phyloP scores from a whole-genome alignment of 202 grass and related monocot genomes.

The Brachypodium distachyon region DNA sequence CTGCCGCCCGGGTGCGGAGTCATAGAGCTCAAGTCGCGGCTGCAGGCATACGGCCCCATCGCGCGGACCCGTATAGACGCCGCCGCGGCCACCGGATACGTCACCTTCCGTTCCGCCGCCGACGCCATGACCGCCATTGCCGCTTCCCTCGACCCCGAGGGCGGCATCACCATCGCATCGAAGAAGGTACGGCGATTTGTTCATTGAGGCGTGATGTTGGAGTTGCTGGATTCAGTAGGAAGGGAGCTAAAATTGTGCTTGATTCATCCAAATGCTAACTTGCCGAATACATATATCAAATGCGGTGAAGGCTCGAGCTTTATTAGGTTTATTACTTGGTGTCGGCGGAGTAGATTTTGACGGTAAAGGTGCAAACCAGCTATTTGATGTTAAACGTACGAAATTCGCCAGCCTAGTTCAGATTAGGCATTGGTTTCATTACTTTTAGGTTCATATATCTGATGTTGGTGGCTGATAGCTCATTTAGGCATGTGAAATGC shows the following conservation, averaged over 20 bases:
- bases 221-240: neutral
- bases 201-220: neutral
- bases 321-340: neutral
- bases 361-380: neutral
- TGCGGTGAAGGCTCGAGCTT: neutral
- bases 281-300: neutral
- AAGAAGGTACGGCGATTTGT: slow-evolving; percentile 44
- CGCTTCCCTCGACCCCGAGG: slow-evolving; percentile 58
- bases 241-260: neutral
- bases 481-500: neutral
- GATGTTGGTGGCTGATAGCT: neutral
- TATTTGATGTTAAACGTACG: neutral
- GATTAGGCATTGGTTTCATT: neutral
- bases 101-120: slow-evolving; percentile 50
- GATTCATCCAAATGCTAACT: neutral
- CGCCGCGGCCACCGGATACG: slow-evolving; percentile 45
- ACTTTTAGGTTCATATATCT: neutral
- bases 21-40: slow-evolving; percentile 73
- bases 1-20: slow-evolving; percentile 61
- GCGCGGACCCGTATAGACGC: slow-evolving; percentile 51
- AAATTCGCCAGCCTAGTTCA: neutral
- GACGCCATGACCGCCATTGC: slow-evolving; percentile 42
- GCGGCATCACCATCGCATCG: slow-evolving; percentile 47
- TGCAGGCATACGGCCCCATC: slow-evolving; percentile 56
- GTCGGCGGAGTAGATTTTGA: neutral